Evolutionary conservation across 306 rosid genomes (phyloP).

Genomic region (Vigna mungo): DNA sequence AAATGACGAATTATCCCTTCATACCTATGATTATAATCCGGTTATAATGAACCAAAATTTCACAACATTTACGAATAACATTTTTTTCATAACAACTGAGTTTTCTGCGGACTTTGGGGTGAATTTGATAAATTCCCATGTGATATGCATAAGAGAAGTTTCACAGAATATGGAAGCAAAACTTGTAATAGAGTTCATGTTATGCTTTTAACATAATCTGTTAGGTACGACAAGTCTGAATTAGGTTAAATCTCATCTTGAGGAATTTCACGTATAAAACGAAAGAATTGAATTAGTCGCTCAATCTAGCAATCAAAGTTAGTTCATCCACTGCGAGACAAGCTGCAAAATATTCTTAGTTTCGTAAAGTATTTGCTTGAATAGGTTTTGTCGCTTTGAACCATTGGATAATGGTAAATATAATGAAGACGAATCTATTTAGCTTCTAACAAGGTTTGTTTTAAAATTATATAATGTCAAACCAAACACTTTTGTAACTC

Average conservation of each 20-base stretch:
- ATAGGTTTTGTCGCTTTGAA: conserved; percentile 34
- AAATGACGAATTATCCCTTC: neutral
- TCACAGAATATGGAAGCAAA: too few species aligned
- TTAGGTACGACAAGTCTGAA: conserved; percentile 16
- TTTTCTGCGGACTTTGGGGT: too few species aligned
- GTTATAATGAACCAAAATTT: conserved; percentile 6
- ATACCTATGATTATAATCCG: neutral
- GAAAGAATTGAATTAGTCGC: conserved; percentile 15
- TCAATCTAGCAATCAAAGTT: conserved; percentile 47
- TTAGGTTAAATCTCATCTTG: conserved; percentile 16
- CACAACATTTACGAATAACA: neutral
- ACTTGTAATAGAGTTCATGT: neutral
- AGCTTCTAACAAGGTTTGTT: conserved; percentile 27
- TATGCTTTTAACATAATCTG: conserved; percentile 39
- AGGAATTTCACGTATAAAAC: conserved; percentile 25
- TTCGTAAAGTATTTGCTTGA: conserved; percentile 34
- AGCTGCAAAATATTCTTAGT: conserved; percentile 24
- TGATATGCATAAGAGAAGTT: too few species aligned
- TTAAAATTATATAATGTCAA: neutral
- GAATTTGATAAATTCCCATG: too few species aligned
- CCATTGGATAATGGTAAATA: conserved; percentile 17
- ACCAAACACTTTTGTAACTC: neutral
- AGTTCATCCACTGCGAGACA: conserved; percentile 39
- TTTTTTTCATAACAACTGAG: too few species aligned
- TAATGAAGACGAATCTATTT: conserved; percentile 22